Evolutionary conservation across 2,329 filamentous ascomycete species (phyloP).

Genomic region (Diplodia sapinea): DNA sequence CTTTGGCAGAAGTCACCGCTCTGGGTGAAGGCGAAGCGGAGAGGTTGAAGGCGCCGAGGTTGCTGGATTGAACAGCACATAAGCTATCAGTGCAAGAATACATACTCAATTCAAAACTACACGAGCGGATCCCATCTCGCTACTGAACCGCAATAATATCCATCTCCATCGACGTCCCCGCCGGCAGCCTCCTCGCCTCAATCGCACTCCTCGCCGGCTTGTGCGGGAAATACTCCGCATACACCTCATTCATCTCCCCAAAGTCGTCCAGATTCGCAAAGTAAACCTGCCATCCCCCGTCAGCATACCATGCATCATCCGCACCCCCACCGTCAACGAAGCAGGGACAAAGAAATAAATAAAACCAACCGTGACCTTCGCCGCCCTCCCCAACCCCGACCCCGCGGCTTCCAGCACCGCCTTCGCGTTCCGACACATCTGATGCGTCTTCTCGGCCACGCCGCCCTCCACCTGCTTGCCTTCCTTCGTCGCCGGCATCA

Average conservation of each 20-base stretch:
- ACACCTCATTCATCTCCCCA: constrained; percentile 8
- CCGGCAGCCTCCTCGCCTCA: background rate
- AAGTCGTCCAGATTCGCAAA: constrained; percentile 11
- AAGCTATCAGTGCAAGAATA: too few species aligned
- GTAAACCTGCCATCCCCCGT: background rate
- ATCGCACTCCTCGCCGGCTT: constrained; percentile 16
- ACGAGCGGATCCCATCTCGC: too few species aligned
- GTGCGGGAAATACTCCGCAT: background rate
- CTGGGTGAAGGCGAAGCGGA: too few species aligned
- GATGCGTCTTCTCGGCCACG: constrained; percentile 2
- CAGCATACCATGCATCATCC: background rate
- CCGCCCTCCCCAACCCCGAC: background rate
- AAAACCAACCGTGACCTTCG: background rate
- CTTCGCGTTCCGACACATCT: background rate
- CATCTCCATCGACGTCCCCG: constrained; percentile 7
- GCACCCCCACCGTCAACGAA: too few species aligned
- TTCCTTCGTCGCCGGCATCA: background rate
- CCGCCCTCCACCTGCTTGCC: constrained; percentile 1
- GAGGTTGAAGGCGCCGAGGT: too few species aligned
- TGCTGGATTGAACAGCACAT: too few species aligned
- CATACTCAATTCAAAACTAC: too few species aligned
- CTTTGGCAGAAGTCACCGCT: too few species aligned
- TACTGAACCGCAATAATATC: constrained; percentile 9
- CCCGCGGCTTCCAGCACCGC: background rate
- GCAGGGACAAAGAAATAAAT: background rate